Base-by-base conservation (phyloP, 352 stramenopile species). In the Phytophthora europaea region DNA sequence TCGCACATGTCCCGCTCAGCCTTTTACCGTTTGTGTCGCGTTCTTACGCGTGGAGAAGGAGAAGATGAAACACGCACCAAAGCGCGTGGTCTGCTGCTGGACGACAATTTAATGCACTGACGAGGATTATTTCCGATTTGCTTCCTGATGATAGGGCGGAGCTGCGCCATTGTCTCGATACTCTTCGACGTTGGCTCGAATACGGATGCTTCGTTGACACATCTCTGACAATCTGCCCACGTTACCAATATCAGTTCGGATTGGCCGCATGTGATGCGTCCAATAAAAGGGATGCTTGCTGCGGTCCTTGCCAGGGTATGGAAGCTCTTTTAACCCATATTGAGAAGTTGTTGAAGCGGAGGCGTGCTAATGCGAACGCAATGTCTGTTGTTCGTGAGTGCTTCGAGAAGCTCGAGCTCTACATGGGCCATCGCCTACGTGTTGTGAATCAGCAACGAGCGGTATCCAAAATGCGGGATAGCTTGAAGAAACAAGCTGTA, bases 351-450 rank as follows among this genome's bases (percentile, higher is more conserved):
- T 18, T 65, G 40, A 56, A 18, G 31, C 15, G 16, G 15, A 59
- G 45, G n/a, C 43, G 43, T 15, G 58, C 10, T 6, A 43, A 56
- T 23, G 2, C 43, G 43, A 50, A 31, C 26, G 56, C 47, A 8
- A 34, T 66, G 13, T 36, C 16, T 8, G 45, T 47, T 31, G 15
- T 48, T 12, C 40, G 38, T 20, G 58, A 48, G 3, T 65, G 43
- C 23, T 65, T 48, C 57, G 22, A 52, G 20, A 66, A 67, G 38
- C n/a, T 65, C 22, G 47, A 58, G 48, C 47, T 57, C 15, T 67
- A 56, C 7, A 38, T 58, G 48, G 47, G 31, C 6, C 60, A 59
- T 28, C 60, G 48, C 12, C 12, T 58, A 22, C 60, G 48, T 26
- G 33, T 38, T 5, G 16, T 50, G 1, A 67, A 51, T 33, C 60